Base-by-base conservation (phyloP, 352 stramenopile genomes). In the Globisporangium solare region DNA sequence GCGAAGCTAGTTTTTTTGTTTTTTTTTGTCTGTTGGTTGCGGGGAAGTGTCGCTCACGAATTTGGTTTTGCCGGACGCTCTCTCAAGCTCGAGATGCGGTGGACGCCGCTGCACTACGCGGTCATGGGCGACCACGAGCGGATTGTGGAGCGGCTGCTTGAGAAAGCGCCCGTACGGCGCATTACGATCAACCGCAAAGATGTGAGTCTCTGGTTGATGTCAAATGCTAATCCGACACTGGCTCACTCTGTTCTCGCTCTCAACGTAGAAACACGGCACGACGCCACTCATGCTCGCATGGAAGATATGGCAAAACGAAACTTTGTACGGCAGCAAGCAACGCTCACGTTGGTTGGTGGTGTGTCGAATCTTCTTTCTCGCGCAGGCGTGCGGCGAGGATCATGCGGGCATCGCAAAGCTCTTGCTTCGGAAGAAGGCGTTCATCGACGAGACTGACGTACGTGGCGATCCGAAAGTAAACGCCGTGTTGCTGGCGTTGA, bases 111-210 rank as follows among this genome's bases (percentile, higher is more conserved):
- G 27, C 83, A 92, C 47, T 90, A 84, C 27, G 79, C 83, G 6
- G 70, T 85, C n/a, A 89, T 92, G 78, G 79, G 79, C 46, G 79
- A 76, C 21, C 76, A 89, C 31, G 74, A 81, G 49, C 62, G 63
- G 6, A 76, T 88, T 39, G 79, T 69, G 1, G 61, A 60, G 49
- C 68, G 67, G 5, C 64, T 92, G 24, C 48, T 92, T 11, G 79
- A 88, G 39, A 87, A 89, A 56, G 74, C 83, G 13, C 83, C 83
- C 6, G 74, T 88, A n/a, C 68, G 74, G 8, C 65, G 80, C 32
- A 88, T 90, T 67, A 92, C 83, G 3, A 83, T 89, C 60, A 92
- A 90, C 54, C 74, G 83, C 8, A 88, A 88, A 43, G 83, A 92
- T 61, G 79, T 87, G 48, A 31, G 72, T 73, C 12, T 13, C 14